Percentiles rank a stretch among this genome's conserved stretches.
Conservation (phyloP, 371 early-diverging fungal genomes). For the Mucor piriformis region DNA sequence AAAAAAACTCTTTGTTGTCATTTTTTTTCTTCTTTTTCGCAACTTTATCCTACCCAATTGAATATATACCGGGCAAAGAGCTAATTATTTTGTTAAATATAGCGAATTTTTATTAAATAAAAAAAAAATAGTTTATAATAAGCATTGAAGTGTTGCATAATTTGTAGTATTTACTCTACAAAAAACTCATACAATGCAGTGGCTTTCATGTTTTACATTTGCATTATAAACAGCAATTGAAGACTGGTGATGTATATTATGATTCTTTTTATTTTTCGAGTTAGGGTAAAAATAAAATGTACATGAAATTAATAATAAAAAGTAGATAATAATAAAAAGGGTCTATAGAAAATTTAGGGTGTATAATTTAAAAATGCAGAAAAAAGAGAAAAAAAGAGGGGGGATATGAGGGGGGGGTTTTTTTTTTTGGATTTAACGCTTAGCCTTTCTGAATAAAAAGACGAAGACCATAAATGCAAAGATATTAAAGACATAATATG, state of each 20-base stretch:
- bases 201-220: no score
- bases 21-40: neutral
- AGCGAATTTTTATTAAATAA: neutral
- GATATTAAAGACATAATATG: constrained; percentile 62
- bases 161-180: neutral
- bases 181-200: no score
- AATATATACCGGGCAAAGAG: neutral
- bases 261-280: no score
- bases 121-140: neutral
- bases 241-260: no score
- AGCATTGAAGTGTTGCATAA: neutral
- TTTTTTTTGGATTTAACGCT: constrained; percentile 31
- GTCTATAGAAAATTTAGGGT: no score
- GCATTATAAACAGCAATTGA: no score
- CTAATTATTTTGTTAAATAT: neutral
- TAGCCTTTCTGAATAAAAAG: constrained; percentile 49
- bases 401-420: neutral
- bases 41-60: neutral
- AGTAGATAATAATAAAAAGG: no score
- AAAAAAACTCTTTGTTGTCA: neutral
- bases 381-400: neutral
- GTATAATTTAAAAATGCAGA: neutral
- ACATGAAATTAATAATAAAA: no score
- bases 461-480: constrained; percentile 54
- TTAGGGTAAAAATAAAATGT: no score